phyloP scores from a whole-genome alignment of 495 filamentous ascomycete species.

The Neurospora cerealis region DNA sequence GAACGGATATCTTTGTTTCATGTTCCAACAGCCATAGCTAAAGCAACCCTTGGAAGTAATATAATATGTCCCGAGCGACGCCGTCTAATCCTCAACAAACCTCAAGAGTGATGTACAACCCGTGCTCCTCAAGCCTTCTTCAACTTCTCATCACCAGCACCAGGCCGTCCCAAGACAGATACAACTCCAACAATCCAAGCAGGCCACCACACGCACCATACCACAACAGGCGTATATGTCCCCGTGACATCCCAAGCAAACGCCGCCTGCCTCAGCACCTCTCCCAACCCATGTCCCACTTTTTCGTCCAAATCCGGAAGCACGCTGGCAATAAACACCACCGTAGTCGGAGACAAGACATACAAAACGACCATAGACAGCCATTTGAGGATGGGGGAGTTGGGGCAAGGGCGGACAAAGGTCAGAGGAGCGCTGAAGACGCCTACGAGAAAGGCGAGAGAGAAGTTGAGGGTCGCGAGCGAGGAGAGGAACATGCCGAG shows the following conservation, averaged over 20 bases:
- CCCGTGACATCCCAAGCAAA: conserved; percentile 91
- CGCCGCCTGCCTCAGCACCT: conserved; percentile 62
- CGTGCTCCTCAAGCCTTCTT: conserved; percentile 20
- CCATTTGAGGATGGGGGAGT: conserved; percentile 15
- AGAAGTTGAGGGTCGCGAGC: conserved; percentile 94
- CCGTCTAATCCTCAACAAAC: not conserved
- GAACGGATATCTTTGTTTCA: not conserved
- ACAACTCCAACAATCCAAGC: conserved; percentile 65
- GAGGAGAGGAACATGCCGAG: conserved; percentile 86
- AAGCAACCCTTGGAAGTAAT: not conserved
- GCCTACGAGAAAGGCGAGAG: conserved; percentile 77
- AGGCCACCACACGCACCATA: conserved; percentile 99
- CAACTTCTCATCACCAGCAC: conserved; percentile 7
- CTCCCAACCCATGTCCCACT: conserved; percentile 24
- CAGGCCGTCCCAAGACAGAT: conserved; percentile 28
- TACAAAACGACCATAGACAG: conserved; percentile 35
- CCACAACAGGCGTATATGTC: conserved; percentile 78
- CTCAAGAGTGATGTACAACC: not conserved
- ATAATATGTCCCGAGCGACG: not conserved
- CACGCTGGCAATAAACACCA: conserved; percentile 43
- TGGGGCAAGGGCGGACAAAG: conserved; percentile 50
- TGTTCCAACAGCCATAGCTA: not conserved
- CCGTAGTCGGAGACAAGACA: conserved; percentile 53
- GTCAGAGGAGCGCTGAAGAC: conserved; percentile 65
- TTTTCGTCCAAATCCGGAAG: conserved; percentile 34